Evolutionary conservation across 129 eudicot genomes (phyloP).

Genomic region (Escallonia rubra): DNA sequence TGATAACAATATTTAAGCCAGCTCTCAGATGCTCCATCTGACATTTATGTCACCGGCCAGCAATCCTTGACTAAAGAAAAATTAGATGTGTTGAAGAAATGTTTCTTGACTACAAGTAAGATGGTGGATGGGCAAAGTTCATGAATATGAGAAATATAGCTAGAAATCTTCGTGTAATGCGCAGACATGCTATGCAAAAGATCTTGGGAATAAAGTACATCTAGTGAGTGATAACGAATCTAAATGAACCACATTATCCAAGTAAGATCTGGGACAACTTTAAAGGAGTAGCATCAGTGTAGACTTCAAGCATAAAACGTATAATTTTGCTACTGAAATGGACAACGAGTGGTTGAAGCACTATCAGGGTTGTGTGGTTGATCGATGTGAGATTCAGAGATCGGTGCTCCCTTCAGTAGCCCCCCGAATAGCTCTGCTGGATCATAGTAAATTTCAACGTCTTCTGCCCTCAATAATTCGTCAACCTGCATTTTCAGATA

Average conservation of each 20-base stretch:
- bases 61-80: no score
- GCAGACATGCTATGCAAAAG: background rate
- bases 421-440: constrained; percentile 74
- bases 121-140: no score
- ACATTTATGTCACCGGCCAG: no score
- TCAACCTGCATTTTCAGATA: constrained; percentile 38
- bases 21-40: no score
- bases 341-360: constrained; percentile 23
- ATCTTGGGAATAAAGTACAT: no score
- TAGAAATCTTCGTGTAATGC: no score
- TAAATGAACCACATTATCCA: background rate
- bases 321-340: constrained; percentile 17
- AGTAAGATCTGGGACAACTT: background rate
- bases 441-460: constrained; percentile 79
- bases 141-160: no score
- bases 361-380: background rate
- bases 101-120: no score
- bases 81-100: no score
- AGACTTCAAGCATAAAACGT: background rate
- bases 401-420: constrained; percentile 50
- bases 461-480: constrained; percentile 69
- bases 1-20: no score
- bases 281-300: no score
- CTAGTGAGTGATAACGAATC: no score
- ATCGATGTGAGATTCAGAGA: constrained; percentile 1